Percentiles rank a stretch among this genome's conserved stretches.
Conservation (phyloP, 1,139 yeast species). For the Taiozyma sp. region DNA sequence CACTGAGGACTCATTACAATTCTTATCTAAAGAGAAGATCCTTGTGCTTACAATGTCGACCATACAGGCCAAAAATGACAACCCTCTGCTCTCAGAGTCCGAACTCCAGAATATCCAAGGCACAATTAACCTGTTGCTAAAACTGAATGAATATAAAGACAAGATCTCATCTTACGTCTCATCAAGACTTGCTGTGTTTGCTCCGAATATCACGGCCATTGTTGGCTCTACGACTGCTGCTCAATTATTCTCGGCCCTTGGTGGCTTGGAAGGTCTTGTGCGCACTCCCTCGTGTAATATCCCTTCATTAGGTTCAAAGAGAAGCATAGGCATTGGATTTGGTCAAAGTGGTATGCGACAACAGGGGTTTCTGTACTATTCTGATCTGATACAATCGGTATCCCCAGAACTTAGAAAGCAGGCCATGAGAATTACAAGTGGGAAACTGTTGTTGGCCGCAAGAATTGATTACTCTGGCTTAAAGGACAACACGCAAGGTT, state of each 20-base stretch:
- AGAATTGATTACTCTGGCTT: conserved; percentile 59
- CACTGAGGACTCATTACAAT: conserved; percentile 28
- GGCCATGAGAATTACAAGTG: conserved; percentile 77
- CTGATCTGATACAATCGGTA: conserved; percentile 43
- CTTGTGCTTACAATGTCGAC: conserved; percentile 76
- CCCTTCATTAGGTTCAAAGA: conserved; percentile 70
- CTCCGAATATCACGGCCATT: conserved; percentile 77
- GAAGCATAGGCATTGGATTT: conserved; percentile 41
- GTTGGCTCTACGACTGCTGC: conserved; percentile 76
- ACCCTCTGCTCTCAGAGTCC: conserved; percentile 26
- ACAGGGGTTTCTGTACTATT: conserved; percentile 59
- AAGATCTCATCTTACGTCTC: conserved; percentile 54
- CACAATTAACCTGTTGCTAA: conserved; percentile 46
- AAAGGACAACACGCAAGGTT: conserved; percentile 46
- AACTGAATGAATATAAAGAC: conserved; percentile 39
- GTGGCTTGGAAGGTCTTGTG: conserved; percentile 69
- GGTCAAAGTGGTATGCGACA: conserved; percentile 47
- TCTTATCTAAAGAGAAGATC: conserved; percentile 58
- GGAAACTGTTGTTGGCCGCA: conserved; percentile 78
- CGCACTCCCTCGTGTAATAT: conserved; percentile 80
- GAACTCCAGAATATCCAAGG: conserved; percentile 38
- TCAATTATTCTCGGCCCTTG: conserved; percentile 63
- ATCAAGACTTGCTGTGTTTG: conserved; percentile 47
- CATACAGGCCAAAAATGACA: conserved; percentile 35
- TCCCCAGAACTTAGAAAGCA: conserved; percentile 61